Conservation (phyloP, 495 filamentous ascomycete genomes). For the Evansstolkia leycettana region DNA sequence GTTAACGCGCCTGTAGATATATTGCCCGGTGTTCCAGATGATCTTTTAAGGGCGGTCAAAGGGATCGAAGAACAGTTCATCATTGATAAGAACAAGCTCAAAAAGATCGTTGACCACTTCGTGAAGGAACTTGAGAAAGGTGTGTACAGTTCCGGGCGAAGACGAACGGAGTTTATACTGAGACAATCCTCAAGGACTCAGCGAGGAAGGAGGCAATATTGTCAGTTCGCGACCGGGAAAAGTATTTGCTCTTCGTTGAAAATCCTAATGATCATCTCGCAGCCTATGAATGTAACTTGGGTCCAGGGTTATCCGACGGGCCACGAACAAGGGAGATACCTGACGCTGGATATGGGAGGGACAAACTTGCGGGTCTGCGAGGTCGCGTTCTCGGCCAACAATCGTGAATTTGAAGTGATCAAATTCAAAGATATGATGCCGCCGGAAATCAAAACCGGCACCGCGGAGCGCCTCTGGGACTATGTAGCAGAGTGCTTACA, state of each 20-base stretch:
- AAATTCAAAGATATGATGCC: constrained; percentile 90
- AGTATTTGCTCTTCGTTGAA: too few relatives aligned
- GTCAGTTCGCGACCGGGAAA: constrained; percentile 38
- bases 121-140: constrained; percentile 69
- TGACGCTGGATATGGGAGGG: constrained; percentile 91
- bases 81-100: constrained; percentile 59
- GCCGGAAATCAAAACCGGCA: constrained; percentile 72
- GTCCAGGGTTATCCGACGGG: constrained; percentile 77
- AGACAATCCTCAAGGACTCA: constrained; percentile 41
- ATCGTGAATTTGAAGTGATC: constrained; percentile 83
- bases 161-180: not conserved
- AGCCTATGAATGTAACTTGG: constrained; percentile 98
- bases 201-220: constrained; percentile 70
- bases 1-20: not conserved
- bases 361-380: constrained; percentile 92
- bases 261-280: too few relatives aligned
- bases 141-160: too few relatives aligned
- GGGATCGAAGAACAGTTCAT: constrained; percentile 58
- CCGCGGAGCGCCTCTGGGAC: constrained; percentile 74
- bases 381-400: constrained; percentile 64
- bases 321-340: constrained; percentile 69
- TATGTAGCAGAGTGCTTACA: constrained; percentile 84
- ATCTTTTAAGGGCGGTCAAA: not conserved
- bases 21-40: not conserved
- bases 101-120: constrained; percentile 74